A percentile compares a stretch with the other conserved stretches of the same genome.
Evolutionary conservation across 495 filamentous ascomycete genomes (phyloP).

Genomic region (Podospora anserina): DNA sequence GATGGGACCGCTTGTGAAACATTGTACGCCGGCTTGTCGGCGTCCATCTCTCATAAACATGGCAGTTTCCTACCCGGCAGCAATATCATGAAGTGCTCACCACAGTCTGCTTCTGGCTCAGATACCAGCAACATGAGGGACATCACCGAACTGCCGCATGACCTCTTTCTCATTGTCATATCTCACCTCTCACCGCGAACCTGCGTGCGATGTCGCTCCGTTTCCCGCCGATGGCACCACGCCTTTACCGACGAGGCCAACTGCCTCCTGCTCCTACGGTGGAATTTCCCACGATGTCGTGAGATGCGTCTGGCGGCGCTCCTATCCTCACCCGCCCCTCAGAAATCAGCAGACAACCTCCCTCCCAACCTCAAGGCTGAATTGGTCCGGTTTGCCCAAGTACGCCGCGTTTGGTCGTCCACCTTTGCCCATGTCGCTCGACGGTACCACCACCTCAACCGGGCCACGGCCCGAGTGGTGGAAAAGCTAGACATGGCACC

Average conservation of each 20-base stretch:
- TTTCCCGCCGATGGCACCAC: slow-evolving; percentile 53
- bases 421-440: slow-evolving; percentile 54
- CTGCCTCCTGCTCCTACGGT: slow-evolving; percentile 47
- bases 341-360: neutral
- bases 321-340: slow-evolving; percentile 4
- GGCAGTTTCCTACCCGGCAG: neutral
- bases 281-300: slow-evolving; percentile 53
- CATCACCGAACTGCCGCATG: slow-evolving; percentile 52
- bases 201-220: slow-evolving; percentile 53
- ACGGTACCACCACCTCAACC: slow-evolving; percentile 55
- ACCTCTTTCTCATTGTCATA: slow-evolving; percentile 52
- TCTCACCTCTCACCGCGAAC: slow-evolving; percentile 52
- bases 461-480: slow-evolving; percentile 47
- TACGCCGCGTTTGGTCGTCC: slow-evolving; percentile 34
- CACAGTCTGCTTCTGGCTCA: neutral
- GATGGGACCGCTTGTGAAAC: slow-evolving; percentile 18
- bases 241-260: slow-evolving; percentile 51
- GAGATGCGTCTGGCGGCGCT: slow-evolving; percentile 47
- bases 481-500: slow-evolving; percentile 45
- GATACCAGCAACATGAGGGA: slow-evolving; percentile 32
- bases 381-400: slow-evolving; percentile 49
- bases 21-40: slow-evolving; percentile 3
- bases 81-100: neutral
- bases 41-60: neutral
- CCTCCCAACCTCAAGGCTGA: slow-evolving; percentile 46